Evolutionary conservation across 2,329 filamentous ascomycete genomes (phyloP).

Genomic region (Epichloe gansuensis): DNA sequence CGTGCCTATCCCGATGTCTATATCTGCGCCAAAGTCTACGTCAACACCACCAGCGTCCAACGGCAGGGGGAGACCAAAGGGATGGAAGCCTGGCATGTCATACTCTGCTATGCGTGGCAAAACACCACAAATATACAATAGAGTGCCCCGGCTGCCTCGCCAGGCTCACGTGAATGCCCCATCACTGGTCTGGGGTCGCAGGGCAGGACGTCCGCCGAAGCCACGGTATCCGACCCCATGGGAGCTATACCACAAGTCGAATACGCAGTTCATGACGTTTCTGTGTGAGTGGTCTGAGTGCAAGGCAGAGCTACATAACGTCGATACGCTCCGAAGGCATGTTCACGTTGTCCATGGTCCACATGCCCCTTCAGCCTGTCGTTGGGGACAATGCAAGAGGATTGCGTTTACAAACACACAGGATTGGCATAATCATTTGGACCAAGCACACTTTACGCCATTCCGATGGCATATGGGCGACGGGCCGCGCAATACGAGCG

Average conservation of each 20-base stretch:
- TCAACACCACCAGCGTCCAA: not conserved
- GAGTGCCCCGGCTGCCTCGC: conserved; percentile 7
- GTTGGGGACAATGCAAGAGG: conserved; percentile 20
- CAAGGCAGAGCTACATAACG: conserved; percentile 47
- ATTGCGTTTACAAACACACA: conserved; percentile 6
- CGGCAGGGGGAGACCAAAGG: conserved; percentile 33
- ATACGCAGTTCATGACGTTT: conserved; percentile 37
- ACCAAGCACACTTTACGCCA: conserved; percentile 38
- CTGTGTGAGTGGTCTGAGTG: conserved; percentile 48
- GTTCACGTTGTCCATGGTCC: conserved; percentile 35
- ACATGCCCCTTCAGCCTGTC: conserved; percentile 10
- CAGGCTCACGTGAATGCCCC: conserved; percentile 16
- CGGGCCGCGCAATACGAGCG: conserved; percentile 33
- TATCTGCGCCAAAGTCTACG: not conserved
- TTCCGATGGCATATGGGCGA: conserved; percentile 48
- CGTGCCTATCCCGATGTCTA: not conserved
- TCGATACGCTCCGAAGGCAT: conserved; percentile 44
- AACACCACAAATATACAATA: not conserved
- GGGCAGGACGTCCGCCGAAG: conserved; percentile 30
- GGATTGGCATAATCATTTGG: conserved; percentile 36
- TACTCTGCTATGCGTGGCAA: conserved; percentile 13
- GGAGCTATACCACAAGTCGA: conserved; percentile 27
- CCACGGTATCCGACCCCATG: conserved; percentile 24
- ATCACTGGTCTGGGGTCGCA: conserved; percentile 19
- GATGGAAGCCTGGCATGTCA: conserved; percentile 24